These are phyloP conservation scores for Camelina laxa DNA, from an alignment of 345 rosid genomes.

Conservation along the genomic window DNA sequence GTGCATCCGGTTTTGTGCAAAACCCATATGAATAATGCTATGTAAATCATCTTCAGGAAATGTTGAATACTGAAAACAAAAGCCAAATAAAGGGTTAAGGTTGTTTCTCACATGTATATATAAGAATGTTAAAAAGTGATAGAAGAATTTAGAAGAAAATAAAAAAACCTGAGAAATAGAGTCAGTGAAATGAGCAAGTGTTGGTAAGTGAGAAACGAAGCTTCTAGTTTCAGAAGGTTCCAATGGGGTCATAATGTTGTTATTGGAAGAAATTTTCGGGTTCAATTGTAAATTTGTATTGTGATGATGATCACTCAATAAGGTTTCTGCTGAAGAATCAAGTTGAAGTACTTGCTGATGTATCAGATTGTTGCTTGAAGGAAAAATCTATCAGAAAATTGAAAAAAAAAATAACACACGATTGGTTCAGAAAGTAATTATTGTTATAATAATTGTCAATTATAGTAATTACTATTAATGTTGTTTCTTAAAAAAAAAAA, in stretches of 20 bases:
- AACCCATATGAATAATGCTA: slow-evolving; percentile 81
- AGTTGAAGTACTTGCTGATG: slow-evolving; percentile 55
- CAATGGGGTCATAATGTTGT: slow-evolving; percentile 56
- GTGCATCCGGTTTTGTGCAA: slow-evolving; percentile 48
- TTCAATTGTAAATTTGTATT: slow-evolving; percentile 46
- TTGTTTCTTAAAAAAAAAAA: background rate
- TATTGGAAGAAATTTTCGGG: slow-evolving; percentile 43
- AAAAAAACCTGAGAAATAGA: slow-evolving; percentile 55
- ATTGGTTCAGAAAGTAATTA: slow-evolving; percentile 20
- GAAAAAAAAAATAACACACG: slow-evolving; percentile 25
- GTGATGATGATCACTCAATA: slow-evolving; percentile 50
- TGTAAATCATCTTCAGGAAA: slow-evolving; percentile 79
- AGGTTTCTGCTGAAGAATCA: slow-evolving; percentile 64
- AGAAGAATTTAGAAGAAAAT: background rate
- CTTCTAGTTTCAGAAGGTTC: slow-evolving; percentile 46
- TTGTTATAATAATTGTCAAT: slow-evolving; percentile 22
- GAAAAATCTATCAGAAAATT: slow-evolving; percentile 46
- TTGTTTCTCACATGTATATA: background rate
- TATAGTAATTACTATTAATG: background rate
- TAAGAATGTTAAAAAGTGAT: background rate
- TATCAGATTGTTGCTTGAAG: slow-evolving; percentile 55
- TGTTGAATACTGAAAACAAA: slow-evolving; percentile 50
- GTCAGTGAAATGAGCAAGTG: slow-evolving; percentile 52
- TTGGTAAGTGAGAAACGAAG: slow-evolving; percentile 55
- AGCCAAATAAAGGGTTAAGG: background rate